phyloP scores from a whole-genome alignment of 2,329 filamentous ascomycete genomes.

The Ophiostoma ulmi region DNA sequence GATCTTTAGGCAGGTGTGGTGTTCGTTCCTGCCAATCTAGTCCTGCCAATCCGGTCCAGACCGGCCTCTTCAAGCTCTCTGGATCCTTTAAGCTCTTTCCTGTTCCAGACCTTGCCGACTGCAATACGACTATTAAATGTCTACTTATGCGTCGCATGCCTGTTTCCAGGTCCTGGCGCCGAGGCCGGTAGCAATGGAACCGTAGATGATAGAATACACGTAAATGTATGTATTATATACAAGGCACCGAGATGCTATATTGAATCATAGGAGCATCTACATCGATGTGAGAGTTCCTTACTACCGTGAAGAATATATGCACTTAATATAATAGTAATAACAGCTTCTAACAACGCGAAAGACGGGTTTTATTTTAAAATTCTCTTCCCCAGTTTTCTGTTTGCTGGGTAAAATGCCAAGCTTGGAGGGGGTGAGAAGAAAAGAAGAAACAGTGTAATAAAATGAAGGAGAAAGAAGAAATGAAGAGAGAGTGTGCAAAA shows the following conservation, averaged over 20 bases:
- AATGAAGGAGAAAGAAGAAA: neutral
- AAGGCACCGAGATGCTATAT: too few relatives aligned
- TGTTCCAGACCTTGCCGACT: conserved; percentile 6
- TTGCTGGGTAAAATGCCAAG: neutral
- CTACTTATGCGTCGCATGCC: neutral
- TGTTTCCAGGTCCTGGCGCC: neutral
- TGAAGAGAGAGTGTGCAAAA: neutral
- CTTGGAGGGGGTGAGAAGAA: neutral
- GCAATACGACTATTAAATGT: neutral
- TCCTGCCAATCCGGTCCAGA: neutral
- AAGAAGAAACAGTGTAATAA: neutral
- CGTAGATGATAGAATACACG: neutral
- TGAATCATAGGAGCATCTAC: too few relatives aligned
- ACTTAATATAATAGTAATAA: neutral
- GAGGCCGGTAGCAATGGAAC: neutral
- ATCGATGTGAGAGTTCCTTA: too few relatives aligned
- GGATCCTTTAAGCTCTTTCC: neutral
- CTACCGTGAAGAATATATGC: too few relatives aligned
- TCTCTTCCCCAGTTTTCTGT: conserved; percentile 11
- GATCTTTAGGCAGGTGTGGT: conserved; percentile 1
- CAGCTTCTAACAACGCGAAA: neutral
- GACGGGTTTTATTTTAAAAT: neutral
- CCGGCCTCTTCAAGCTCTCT: neutral
- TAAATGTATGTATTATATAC: neutral
- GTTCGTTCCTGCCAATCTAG: neutral